phyloP scores from a whole-genome alignment of 768 basidiomycete species.

The Lanmaoa pseudosensibilis region DNA sequence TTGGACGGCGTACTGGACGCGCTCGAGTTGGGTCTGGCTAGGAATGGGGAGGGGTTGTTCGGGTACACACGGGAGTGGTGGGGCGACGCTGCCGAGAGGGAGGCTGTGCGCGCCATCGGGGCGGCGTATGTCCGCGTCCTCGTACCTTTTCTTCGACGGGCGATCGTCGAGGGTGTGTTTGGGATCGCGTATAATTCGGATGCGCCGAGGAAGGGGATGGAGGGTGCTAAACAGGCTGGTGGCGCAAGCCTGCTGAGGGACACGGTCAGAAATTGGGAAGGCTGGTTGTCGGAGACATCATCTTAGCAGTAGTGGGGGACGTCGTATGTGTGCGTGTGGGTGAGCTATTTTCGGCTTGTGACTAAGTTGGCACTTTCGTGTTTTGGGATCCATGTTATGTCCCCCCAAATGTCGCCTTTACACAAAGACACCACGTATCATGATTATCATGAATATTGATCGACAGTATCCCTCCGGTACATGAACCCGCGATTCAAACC shows the following conservation, averaged over 20 bases:
- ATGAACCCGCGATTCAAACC: not conserved
- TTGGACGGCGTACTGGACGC: constrained; percentile 45
- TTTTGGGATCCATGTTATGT: too few species aligned
- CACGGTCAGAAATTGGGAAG: constrained; percentile 28
- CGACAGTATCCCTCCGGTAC: not conserved
- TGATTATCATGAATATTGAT: not conserved
- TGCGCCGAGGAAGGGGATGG: not conserved
- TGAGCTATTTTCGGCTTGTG: not conserved
- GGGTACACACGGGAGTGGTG: constrained; percentile 41
- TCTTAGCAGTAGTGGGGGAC: not conserved
- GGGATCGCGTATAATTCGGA: constrained; percentile 33
- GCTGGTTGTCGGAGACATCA: constrained; percentile 26
- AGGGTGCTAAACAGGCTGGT: not conserved
- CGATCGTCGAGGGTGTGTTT: constrained; percentile 76
- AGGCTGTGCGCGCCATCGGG: constrained; percentile 50
- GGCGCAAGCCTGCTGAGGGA: constrained; percentile 5
- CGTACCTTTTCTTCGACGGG: constrained; percentile 70
- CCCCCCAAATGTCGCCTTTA: not conserved
- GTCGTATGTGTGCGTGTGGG: not conserved
- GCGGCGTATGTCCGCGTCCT: constrained; percentile 60
- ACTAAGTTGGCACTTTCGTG: not conserved
- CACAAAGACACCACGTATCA: not conserved
- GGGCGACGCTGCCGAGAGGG: constrained; percentile 36
- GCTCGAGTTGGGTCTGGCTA: constrained; percentile 54
- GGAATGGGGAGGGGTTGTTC: constrained; percentile 46